Base-by-base conservation (phyloP, 176 grass and related monocot species). In the Pontederia paniculata region DNA sequence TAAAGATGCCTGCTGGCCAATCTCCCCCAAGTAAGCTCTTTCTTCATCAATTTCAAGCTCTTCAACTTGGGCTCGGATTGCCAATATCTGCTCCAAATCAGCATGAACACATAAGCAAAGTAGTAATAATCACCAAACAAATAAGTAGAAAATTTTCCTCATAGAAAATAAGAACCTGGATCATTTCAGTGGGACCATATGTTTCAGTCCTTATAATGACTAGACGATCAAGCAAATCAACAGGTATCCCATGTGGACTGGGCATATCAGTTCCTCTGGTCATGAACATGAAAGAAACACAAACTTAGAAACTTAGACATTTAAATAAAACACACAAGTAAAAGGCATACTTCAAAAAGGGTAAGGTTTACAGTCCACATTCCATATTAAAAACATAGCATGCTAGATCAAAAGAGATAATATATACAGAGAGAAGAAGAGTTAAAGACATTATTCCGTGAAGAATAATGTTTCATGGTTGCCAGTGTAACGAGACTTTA, bases 31-130 rank as follows among this genome's bases (percentile, higher is more conserved):
- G 77, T 66, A 98, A 67, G 86, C 83, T 62, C 93, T 98, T 69
- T 91, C 86, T 74, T 91, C 93, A 49, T 98, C 86, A 52, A 98
- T 84, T 31, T 91, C 86, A 66, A 82, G 74, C 80, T 88, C 93
- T 76, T 98, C 93, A 8, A 98, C 80, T 78, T 98, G 93, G 63
- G 83, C 93, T 75, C 83, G 76, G 57, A 98, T 84, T 59, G 86
- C 86, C 50, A 98, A 62, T 69, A 98, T 98, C 86, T 91, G 72
- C 0, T 60, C 11, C 69, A 59, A 6, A 60, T 66, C 9, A 60
- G 15, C 28, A 2, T 37, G 28, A 5, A 37, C 0, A 37, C 0
- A 37, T 37, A 37, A 37, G 1, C 3, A 37, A 52, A 45, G 3
- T 59, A 46, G 74, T 17, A n/a, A 71, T 48, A 62, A 17, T 77